These are phyloP conservation scores for Arthrobotrys conoides DNA, from an alignment of 2,329 filamentous ascomycete species.

Conservation along the genomic window DNA sequence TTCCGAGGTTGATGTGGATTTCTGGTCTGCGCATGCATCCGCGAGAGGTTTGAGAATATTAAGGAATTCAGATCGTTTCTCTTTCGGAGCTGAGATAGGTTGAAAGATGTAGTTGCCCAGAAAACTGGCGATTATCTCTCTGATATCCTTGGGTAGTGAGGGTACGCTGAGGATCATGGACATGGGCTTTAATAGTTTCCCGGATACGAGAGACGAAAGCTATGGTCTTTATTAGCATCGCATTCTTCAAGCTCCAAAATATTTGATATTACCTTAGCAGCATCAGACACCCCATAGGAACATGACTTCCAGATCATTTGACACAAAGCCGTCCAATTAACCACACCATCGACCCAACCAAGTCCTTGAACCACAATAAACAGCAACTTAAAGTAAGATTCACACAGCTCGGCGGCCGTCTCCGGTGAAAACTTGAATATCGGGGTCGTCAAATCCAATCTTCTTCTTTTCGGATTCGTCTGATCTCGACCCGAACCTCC, in stretches of 20 bases:
- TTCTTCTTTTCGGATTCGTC: constrained; percentile 40
- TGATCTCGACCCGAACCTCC: constrained; percentile 5
- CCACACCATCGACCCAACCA: constrained; percentile 5
- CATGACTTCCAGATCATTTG: constrained; percentile 52
- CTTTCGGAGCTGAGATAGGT: constrained; percentile 35
- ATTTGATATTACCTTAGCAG: constrained; percentile 15
- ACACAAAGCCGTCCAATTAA: constrained; percentile 43
- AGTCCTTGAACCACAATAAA: constrained; percentile 32
- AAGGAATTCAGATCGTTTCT: constrained; percentile 40
- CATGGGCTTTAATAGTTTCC: constrained; percentile 37
- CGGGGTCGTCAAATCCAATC: constrained; percentile 36
- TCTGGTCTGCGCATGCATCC: constrained; percentile 7
- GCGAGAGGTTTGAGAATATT: constrained; percentile 26
- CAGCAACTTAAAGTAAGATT: constrained; percentile 44
- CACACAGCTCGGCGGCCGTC: constrained; percentile 24
- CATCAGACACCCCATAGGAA: constrained; percentile 46
- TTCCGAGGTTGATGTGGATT: not conserved
- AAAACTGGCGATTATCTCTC: constrained; percentile 36
- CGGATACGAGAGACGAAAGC: constrained; percentile 40
- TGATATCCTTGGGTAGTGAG: constrained; percentile 22
- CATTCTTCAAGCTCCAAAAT: not conserved
- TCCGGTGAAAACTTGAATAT: constrained; percentile 51
- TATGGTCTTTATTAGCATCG: constrained; percentile 12
- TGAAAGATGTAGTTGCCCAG: constrained; percentile 48
- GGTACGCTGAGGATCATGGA: constrained; percentile 44